These are phyloP conservation scores for Orychophragmus violaceus DNA, from an alignment of 345 rosid genomes.

Conservation along the genomic window DNA sequence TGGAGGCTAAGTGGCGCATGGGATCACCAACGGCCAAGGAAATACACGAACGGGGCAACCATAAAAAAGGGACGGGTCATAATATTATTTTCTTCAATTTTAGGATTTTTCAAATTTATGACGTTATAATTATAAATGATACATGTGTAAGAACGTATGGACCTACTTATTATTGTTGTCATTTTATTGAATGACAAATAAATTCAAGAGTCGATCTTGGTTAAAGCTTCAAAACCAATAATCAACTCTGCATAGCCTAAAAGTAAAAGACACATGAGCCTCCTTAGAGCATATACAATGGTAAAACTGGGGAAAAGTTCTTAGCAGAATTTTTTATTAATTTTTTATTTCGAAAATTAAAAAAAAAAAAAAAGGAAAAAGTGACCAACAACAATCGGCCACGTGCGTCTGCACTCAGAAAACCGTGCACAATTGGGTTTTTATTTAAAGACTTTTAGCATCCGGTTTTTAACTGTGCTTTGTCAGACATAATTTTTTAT, in stretches of 20 bases:
- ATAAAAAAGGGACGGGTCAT: constrained; percentile 31
- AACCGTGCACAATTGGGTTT: too few species aligned
- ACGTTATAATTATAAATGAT: neutral
- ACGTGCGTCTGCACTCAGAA: too few species aligned
- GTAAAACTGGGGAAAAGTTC: too few species aligned
- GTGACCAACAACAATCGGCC: too few species aligned
- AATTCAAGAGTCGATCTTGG: constrained; percentile 18
- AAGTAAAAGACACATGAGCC: too few species aligned
- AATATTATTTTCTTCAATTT: neutral
- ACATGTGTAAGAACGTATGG: constrained; percentile 16
- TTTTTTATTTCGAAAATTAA: too few species aligned
- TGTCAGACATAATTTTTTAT: too few species aligned
- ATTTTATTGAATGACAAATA: neutral
- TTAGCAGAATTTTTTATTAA: too few species aligned
- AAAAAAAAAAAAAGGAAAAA: too few species aligned
- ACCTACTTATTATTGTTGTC: constrained; percentile 12
- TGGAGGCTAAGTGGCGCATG: constrained; percentile 57
- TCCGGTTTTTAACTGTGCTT: too few species aligned
- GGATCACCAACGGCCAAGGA: constrained; percentile 48
- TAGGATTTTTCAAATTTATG: neutral
- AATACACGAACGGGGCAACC: constrained; percentile 35
- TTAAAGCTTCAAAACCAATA: constrained; percentile 7
- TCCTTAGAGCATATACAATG: too few species aligned
- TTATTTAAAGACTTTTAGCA: too few species aligned
- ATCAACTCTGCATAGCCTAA: constrained; percentile 9